A percentile compares a stretch with the other conserved stretches of the same genome.
Evolutionary conservation across 805 yeast genomes (phyloP).

Genomic region (Nakazawaea ambrosiae): DNA sequence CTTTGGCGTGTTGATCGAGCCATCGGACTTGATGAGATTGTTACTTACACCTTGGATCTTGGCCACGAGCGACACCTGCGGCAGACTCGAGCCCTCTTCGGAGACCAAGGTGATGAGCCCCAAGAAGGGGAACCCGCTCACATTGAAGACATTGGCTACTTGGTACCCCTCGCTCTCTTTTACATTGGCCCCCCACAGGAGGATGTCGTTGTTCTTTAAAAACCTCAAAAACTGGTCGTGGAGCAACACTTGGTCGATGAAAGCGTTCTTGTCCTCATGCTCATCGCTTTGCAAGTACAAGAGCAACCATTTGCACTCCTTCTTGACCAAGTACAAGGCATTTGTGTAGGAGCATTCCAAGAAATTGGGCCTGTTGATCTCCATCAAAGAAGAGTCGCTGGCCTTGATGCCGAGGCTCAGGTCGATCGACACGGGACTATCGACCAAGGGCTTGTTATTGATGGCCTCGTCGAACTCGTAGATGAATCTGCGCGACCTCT

Average conservation of each 20-base stretch:
- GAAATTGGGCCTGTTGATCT: conserved; percentile 31
- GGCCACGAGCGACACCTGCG: conserved; percentile 54
- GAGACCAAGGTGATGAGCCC: conserved; percentile 70
- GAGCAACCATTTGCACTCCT: conserved; percentile 63
- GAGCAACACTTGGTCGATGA: conserved; percentile 48
- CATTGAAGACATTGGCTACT: conserved; percentile 66
- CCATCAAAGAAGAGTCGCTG: conserved; percentile 13
- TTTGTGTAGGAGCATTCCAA: conserved; percentile 75
- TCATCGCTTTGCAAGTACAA: conserved; percentile 68
- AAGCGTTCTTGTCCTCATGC: conserved; percentile 52
- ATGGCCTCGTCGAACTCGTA: conserved; percentile 23
- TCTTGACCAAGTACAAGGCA: conserved; percentile 65
- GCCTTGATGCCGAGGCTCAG: conserved; percentile 8
- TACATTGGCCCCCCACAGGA: conserved; percentile 86
- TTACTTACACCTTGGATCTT: conserved; percentile 54
- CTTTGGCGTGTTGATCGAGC: conserved; percentile 20
- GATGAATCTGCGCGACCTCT: conserved; percentile 26
- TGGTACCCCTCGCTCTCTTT: conserved; percentile 79
- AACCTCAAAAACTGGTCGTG: conserved; percentile 41
- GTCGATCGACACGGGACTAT: not conserved
- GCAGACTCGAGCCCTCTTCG: conserved; percentile 44
- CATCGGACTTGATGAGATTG: conserved; percentile 28
- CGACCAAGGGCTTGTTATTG: conserved; percentile 7
- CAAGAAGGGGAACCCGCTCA: conserved; percentile 73
- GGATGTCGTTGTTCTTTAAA: conserved; percentile 41